Conservation (phyloP, 768 basidiomycete genomes). For the Porphyrellus cyaneotinctus region DNA sequence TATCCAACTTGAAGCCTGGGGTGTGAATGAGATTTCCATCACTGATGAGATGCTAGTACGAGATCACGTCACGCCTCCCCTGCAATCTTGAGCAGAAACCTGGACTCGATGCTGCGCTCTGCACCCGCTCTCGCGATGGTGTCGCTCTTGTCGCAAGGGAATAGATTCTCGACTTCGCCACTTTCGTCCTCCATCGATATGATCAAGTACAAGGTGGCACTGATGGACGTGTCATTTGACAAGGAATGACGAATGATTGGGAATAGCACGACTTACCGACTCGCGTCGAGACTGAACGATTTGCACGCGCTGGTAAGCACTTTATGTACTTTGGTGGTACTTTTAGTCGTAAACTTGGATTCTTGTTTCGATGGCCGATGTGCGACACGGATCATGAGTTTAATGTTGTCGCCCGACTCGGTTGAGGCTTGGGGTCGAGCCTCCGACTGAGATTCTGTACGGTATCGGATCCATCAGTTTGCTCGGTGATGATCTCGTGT, state of each 20-base stretch:
- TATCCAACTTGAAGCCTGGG: no score
- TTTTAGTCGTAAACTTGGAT: constrained; percentile 30
- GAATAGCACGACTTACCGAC: constrained; percentile 14
- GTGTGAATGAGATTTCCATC: background rate
- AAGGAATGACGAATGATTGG: background rate
- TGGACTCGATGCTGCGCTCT: constrained; percentile 20
- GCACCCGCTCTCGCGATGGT: constrained; percentile 26
- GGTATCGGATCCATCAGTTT: background rate
- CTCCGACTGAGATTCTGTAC: constrained; percentile 6
- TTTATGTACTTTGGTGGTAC: constrained; percentile 29
- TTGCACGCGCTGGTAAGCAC: constrained; percentile 27
- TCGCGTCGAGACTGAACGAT: constrained; percentile 25
- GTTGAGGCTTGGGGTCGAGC: background rate
- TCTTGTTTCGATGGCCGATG: constrained; percentile 29
- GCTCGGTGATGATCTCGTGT: background rate
- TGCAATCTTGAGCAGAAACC: constrained; percentile 22
- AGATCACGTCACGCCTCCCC: constrained; percentile 18
- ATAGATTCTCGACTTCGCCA: constrained; percentile 27
- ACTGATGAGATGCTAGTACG: background rate
- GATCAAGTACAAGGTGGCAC: constrained; percentile 26
- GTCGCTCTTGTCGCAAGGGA: constrained; percentile 27
- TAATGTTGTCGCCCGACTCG: constrained; percentile 9
- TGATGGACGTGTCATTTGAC: background rate
- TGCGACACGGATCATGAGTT: constrained; percentile 30
- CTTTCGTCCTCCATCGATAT: constrained; percentile 22